Evolutionary conservation across 768 basidiomycete species (phyloP), one percentile per base, ranked within the genome.

Genomic region (Strobilomyces confusus): DNA sequence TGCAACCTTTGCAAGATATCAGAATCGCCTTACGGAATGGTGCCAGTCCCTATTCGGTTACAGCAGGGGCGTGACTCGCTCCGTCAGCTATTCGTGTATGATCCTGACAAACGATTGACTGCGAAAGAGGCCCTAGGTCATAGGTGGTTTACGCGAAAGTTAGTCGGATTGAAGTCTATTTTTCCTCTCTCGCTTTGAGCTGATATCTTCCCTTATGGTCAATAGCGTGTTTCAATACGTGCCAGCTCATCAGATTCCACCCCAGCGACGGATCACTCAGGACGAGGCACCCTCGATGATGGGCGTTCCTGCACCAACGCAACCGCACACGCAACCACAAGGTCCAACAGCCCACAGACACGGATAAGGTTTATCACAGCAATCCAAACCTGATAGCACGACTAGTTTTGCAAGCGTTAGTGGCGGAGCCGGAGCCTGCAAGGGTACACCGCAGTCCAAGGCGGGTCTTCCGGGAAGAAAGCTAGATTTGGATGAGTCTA

Each of bases 111-210:
- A 55, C 78, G 97, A 30, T 79, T 98, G 38, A 93, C 86, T 0
- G 92, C 94, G 1, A 78, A 80, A 58, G 83, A 90, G 55, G 89
- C 92, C 0, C 74, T 99, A 1, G 76, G 75, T 19, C 95, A 98
- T 68, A 80, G 80, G 58, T 99, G 95, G 93, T 99, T 98, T 2
- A 89, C 87, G 17, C 77, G 77, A 67, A 93, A 95, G 95, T 97
- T 58, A 59, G 89, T 76, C 17, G 12, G 19, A 51, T 19, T 15
- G 19, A 32, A 25, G 30, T 32, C 42, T 12, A 46, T 14, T 25
- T 55, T 14, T 30, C 4, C 48, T 17, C n/a, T 22, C 26, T 41
- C 7, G 25, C 33, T 36, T 14, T 30, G 44, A 36, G 9, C 61
- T 63, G 17, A 63, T 50, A n/a, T 26, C 23, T n/a, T 25, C 29